These are phyloP conservation scores for Lathyrus aphaca DNA, from an alignment of 306 rosid species.

Conservation along the genomic window DNA sequence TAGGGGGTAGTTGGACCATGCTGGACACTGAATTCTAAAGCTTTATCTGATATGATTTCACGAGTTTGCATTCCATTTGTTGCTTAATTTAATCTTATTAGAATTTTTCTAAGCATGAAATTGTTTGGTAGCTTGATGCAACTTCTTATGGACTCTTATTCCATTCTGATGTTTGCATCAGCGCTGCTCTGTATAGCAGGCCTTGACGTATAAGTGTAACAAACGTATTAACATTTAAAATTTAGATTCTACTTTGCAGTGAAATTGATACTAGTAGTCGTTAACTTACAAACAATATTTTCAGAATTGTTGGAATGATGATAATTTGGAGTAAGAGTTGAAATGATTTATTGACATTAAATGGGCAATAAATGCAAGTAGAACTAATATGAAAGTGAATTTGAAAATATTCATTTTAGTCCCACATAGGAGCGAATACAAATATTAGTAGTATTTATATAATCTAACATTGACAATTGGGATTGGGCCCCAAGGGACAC, in stretches of 20 bases:
- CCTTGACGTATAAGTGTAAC: constrained; percentile 17
- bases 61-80: constrained; percentile 51
- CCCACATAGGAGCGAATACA: too few relatives aligned
- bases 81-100: constrained; percentile 44
- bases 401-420: too few relatives aligned
- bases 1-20: constrained; percentile 43
- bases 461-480: too few relatives aligned
- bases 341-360: too few relatives aligned
- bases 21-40: constrained; percentile 48
- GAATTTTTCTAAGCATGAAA: constrained; percentile 32
- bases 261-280: background rate
- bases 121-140: constrained; percentile 37
- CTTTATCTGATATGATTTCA: constrained; percentile 58
- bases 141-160: constrained; percentile 33
- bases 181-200: constrained; percentile 42
- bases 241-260: constrained; percentile 3
- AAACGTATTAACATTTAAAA: constrained; percentile 23
- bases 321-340: too few relatives aligned
- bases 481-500: too few relatives aligned
- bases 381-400: too few relatives aligned
- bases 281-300: too few relatives aligned
- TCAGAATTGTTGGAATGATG: too few relatives aligned
- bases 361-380: too few relatives aligned
- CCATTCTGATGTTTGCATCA: constrained; percentile 25
- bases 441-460: too few relatives aligned